Evolutionary conservation across 2,329 filamentous ascomycete genomes (phyloP).

Genomic region (Penicillium concentricum): DNA sequence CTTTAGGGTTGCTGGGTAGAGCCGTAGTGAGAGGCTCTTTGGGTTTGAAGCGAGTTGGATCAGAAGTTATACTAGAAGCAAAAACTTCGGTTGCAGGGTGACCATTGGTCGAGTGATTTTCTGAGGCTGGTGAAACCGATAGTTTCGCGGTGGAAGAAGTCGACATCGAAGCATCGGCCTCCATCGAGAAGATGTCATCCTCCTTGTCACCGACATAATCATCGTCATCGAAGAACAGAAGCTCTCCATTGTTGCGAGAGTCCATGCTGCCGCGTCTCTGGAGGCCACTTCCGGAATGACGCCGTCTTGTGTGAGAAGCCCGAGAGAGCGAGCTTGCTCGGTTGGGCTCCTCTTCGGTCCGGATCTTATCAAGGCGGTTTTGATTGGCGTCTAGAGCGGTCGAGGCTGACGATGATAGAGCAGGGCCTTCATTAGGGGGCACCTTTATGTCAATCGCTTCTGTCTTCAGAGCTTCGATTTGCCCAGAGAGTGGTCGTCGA

Average conservation of each 20-base stretch:
- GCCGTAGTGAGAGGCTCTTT: constrained; percentile 27
- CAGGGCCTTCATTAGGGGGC: constrained; percentile 26
- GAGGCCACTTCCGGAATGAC: constrained; percentile 85
- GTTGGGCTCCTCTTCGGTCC: constrained; percentile 49
- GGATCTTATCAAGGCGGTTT: constrained; percentile 34
- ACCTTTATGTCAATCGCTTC: constrained; percentile 31
- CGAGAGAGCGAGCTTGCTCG: constrained; percentile 31
- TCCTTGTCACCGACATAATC: constrained; percentile 79
- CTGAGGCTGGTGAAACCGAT: constrained; percentile 15
- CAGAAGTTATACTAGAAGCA: neutral
- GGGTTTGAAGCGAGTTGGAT: constrained; percentile 5
- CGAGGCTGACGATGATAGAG: constrained; percentile 40
- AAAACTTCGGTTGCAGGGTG: neutral
- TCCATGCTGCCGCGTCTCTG: constrained; percentile 72
- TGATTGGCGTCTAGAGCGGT: constrained; percentile 37
- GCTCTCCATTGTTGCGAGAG: constrained; percentile 65
- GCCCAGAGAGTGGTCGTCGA: constrained; percentile 19
- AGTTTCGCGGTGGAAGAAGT: constrained; percentile 2
- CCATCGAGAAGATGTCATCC: constrained; percentile 69
- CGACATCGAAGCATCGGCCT: constrained; percentile 47
- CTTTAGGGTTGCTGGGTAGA: constrained; percentile 70
- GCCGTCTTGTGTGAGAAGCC: constrained; percentile 51
- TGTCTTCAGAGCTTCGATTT: constrained; percentile 21
- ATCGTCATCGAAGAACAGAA: constrained; percentile 90
- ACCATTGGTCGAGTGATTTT: constrained; percentile 2